These are phyloP conservation scores for Paramecium octaurelia DNA, from an alignment of 73 alveolate genomes.

Conservation along the genomic window DNA sequence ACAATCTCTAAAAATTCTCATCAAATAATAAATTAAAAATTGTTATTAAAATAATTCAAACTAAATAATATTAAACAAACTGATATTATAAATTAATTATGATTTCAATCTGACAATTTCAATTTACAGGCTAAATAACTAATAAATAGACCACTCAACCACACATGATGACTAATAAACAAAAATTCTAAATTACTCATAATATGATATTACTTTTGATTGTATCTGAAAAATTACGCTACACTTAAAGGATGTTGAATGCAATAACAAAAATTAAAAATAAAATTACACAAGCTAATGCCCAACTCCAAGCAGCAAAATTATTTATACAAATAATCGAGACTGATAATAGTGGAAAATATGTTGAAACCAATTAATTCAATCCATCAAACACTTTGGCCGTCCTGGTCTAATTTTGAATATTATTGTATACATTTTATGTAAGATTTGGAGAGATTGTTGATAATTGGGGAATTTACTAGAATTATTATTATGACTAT, in stretches of 20 bases:
- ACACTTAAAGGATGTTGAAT: neutral
- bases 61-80: neutral
- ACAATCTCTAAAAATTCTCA: neutral
- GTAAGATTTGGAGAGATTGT: neutral
- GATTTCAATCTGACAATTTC: neutral
- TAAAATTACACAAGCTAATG: neutral
- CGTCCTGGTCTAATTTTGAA: neutral
- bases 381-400: neutral
- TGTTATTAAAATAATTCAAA: neutral
- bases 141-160: neutral
- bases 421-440: neutral
- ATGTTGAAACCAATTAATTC: neutral
- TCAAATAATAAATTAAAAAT: neutral
- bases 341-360: neutral
- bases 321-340: neutral
- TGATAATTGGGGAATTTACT: neutral
- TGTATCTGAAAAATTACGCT: neutral
- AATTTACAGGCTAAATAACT: neutral
- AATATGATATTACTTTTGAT: neutral
- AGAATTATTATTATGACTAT: neutral
- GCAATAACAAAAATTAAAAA: neutral
- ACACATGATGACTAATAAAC: neutral
- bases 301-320: constrained; percentile 7
- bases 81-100: neutral
- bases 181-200: neutral